Base-by-base conservation (phyloP, 2,329 filamentous ascomycete genomes). In the Huntiella decipiens region DNA sequence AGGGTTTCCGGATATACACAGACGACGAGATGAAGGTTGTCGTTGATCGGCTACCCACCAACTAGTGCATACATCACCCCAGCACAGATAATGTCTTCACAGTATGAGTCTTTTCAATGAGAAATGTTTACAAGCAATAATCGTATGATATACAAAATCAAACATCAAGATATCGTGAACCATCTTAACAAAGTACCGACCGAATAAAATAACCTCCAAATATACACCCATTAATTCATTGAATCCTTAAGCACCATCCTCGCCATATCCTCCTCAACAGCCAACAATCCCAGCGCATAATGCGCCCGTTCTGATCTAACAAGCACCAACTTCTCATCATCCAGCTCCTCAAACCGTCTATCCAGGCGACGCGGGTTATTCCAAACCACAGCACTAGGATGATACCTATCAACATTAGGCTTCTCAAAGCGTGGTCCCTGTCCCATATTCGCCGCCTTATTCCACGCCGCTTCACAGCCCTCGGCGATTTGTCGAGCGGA, bases 1-100 rank as follows among this genome's bases (percentile, higher is more conserved):
- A 83, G 66, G 91, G 91, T 47, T 98, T 98, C 73, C 81, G 85
- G 67, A 95, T 98, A 77, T 98, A 98, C 71, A 82, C 79, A 49
- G 91, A 98, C 57, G 85, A 88, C 58, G 88, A 96, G 69, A 98
- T 98, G 91, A 83, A 83, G 50, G 73, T 77, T 39, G 86, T 94
- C 51, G 91, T 98, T 51, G 81, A 82, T 61, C 77, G 87, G 61
- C 74, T 92, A 61, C 76, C 75, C 22, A 71, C 74, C 48, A 79
- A 79, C 63, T 79, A 65, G 54, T 45, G 7, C 13, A 13, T 12
- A n/a, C 38, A 41, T 12, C 4, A 28, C 12, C 35, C 22, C 22
- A 44, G 37, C 16, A 36, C 10, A 22, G 15, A 13, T 15, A 44
- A 44, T 17, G 22, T n/a, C 12, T 16, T 31, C 11, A 35, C 10